Conservation (phyloP, 116 monocot species). For the Papilionanthe hybrid region DNA sequence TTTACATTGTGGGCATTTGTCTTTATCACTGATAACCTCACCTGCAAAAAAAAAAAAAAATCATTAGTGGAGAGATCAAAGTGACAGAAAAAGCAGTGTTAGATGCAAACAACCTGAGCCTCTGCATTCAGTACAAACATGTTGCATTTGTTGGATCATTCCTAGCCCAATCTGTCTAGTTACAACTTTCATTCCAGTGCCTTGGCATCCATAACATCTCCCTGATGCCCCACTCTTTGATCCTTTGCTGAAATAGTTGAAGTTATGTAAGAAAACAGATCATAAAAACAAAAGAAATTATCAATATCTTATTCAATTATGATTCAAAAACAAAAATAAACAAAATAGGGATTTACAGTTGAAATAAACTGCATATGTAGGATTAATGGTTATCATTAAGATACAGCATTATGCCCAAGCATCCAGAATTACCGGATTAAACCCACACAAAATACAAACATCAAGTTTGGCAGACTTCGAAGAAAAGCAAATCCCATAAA, state of each 20-base stretch:
- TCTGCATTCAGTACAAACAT: constrained; percentile 66
- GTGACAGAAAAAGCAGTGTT: constrained; percentile 1
- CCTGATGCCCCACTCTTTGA: constrained; percentile 65
- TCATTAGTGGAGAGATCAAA: not conserved
- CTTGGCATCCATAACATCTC: constrained; percentile 63
- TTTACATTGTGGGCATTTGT: constrained; percentile 70
- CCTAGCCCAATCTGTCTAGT: constrained; percentile 68
- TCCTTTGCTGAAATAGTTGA: constrained; percentile 46
- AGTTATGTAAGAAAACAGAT: not conserved
- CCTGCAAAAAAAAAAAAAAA: constrained; percentile 30
- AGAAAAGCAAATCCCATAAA: no score
- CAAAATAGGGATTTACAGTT: not conserved
- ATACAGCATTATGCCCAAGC: no score
- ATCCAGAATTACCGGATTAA: no score
- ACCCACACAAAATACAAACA: no score
- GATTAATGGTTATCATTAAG: no score
- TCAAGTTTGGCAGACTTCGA: no score
- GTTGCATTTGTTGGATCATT: constrained; percentile 79
- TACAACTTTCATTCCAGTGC: constrained; percentile 47
- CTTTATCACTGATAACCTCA: constrained; percentile 71
- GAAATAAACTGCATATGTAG: no score
- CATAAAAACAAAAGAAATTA: not conserved
- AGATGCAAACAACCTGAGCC: constrained; percentile 37
- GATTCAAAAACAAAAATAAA: not conserved
- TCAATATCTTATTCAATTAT: not conserved